phyloP scores from a whole-genome alignment of 257 asterid genomes.

The Coffea eugenioides region DNA sequence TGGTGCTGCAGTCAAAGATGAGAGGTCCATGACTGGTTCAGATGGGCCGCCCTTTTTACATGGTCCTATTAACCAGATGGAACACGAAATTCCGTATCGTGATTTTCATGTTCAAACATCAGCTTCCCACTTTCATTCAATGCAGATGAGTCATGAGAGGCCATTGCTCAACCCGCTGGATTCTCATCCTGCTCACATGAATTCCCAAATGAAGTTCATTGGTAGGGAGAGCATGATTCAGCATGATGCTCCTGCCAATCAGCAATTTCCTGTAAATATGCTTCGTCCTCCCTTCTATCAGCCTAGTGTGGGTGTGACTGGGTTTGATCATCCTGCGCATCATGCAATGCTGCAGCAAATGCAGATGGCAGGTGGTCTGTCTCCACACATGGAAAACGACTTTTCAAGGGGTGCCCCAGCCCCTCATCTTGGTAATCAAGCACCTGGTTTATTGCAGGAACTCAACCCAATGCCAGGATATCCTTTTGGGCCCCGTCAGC shows the following conservation, averaged over 20 bases:
- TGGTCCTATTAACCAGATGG: conserved; percentile 47
- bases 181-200: conserved; percentile 50
- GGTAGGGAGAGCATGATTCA: conserved; percentile 46
- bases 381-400: conserved; percentile 44
- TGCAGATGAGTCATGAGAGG: conserved; percentile 53
- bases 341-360: conserved; percentile 58
- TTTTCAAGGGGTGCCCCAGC: conserved; percentile 48
- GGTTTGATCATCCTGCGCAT: conserved; percentile 57
- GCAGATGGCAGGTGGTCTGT: conserved; percentile 59
- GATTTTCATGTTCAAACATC: conserved; percentile 53
- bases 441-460: conserved; percentile 52
- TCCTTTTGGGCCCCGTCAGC: conserved; percentile 53
- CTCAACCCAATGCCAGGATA: conserved; percentile 55
- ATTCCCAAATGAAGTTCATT: conserved; percentile 55
- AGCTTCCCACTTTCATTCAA: conserved; percentile 48
- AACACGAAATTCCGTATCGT: conserved; percentile 37
- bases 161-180: conserved; percentile 55
- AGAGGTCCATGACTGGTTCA: conserved; percentile 36
- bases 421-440: conserved; percentile 52
- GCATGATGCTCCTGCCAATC: conserved; percentile 47
- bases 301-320: conserved; percentile 50
- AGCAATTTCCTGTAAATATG: conserved; percentile 46
- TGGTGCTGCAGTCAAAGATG: conserved; percentile 43
- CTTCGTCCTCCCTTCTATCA: conserved; percentile 57
- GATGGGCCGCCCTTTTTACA: conserved; percentile 42